Conservation (phyloP, 108 stramenopile genomes). For the Skeletonema potamos region DNA sequence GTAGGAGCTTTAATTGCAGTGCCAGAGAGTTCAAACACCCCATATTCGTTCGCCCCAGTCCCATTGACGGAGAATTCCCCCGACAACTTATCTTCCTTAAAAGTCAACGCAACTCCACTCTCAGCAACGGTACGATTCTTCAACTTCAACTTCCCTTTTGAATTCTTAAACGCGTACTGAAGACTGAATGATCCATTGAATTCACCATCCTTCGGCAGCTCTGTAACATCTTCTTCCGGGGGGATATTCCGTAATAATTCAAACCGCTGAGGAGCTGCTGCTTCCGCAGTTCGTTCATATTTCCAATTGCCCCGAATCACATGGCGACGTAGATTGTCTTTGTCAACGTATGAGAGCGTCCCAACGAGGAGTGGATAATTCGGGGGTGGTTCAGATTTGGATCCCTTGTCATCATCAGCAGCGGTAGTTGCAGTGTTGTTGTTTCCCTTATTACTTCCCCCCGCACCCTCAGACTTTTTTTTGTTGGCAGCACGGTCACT, state of each 20-base stretch:
- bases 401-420: neutral
- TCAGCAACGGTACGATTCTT: slow-evolving; percentile 70
- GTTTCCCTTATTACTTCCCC: neutral
- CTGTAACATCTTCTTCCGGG: slow-evolving; percentile 62
- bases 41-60: slow-evolving; percentile 76
- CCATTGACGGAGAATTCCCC: slow-evolving; percentile 62
- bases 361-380: slow-evolving; percentile 29
- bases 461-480: neutral
- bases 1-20: slow-evolving; percentile 53
- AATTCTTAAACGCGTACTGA: slow-evolving; percentile 56
- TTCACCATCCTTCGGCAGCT: slow-evolving; percentile 73
- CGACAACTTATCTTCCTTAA: slow-evolving; percentile 45
- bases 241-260: slow-evolving; percentile 70
- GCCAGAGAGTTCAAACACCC: slow-evolving; percentile 72
- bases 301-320: slow-evolving; percentile 88
- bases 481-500: neutral
- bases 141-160: slow-evolving; percentile 78
- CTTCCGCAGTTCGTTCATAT: slow-evolving; percentile 60
- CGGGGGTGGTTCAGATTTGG: neutral
- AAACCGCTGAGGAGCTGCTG: slow-evolving; percentile 76
- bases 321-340: slow-evolving; percentile 66
- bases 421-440: neutral
- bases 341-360: slow-evolving; percentile 72
- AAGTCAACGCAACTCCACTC: slow-evolving; percentile 73
- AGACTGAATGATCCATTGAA: slow-evolving; percentile 85